A percentile compares a stretch with the other conserved stretches of the same genome.
phyloP scores from a whole-genome alignment of 2,329 filamentous ascomycete species.

The Alternaria burnsii region DNA sequence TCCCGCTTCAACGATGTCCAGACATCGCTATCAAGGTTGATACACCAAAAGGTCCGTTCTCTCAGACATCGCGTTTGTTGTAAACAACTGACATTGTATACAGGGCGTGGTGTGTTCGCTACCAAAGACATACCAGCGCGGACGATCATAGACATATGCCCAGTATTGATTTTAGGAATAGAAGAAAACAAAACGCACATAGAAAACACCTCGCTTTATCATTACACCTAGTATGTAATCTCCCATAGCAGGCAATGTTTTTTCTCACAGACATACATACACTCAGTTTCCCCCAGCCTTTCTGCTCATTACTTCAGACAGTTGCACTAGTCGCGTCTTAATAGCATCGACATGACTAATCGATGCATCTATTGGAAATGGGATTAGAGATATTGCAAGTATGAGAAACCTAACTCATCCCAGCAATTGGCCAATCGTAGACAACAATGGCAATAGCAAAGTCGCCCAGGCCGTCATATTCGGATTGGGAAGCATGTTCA shows the following conservation, averaged over 20 bases:
- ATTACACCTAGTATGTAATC: constrained; percentile 63
- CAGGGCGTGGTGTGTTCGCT: constrained; percentile 65
- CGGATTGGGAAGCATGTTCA: constrained; percentile 67
- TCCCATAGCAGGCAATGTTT: no score
- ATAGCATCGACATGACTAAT: neutral
- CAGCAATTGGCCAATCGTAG: constrained; percentile 56
- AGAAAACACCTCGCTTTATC: constrained; percentile 60
- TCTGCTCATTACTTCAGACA: neutral
- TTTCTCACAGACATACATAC: neutral
- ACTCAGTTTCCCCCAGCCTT: neutral
- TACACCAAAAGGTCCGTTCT: constrained; percentile 60
- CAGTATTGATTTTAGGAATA: constrained; percentile 60
- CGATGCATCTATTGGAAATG: neutral
- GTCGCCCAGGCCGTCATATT: constrained; percentile 63
- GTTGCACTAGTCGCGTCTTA: neutral
- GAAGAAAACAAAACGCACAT: constrained; percentile 60
- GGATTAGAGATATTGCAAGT: neutral
- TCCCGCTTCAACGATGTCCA: constrained; percentile 53
- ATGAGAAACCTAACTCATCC: constrained; percentile 13
- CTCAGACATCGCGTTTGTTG: neutral
- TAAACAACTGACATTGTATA: constrained; percentile 9
- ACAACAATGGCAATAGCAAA: constrained; percentile 35
- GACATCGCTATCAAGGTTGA: constrained; percentile 56
- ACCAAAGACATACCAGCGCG: constrained; percentile 55
- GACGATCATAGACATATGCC: constrained; percentile 62